Base-by-base conservation (phyloP, 2,329 filamentous ascomycete species). In the Diaporthe vexans region DNA sequence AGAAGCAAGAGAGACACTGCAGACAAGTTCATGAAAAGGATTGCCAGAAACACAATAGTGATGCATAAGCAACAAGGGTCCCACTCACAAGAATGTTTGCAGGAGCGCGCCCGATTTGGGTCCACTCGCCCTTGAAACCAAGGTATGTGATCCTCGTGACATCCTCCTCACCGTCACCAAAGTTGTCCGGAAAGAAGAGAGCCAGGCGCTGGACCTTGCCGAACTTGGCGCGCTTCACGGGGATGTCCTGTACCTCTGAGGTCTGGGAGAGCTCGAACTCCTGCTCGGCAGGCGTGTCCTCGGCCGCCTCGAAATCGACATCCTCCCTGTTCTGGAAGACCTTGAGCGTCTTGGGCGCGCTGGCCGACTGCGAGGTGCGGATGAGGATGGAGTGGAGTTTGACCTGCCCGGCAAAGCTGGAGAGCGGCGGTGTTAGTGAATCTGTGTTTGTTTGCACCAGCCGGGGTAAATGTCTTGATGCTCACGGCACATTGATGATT, bases 121-220 rank as follows among this genome's bases (percentile, higher is more conserved):
- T 97, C 88, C 95, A 98, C 84, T 98, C 94, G 33, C 97, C 97
- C 84, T 94, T 95, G 86, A 99, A 98, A 0, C 94, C 97, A 73
- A 98, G 77, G 84, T 98, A 99, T 76, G 88, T 92, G 2, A 98
- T 82, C 65, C 91, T 89, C 58, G 94, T 96, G 72, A 93, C 91
- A 72, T 97, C 94, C 81, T 95, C 94, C 19, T 95, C 94, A 0
- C 91, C 94, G 63, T 91, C 89, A 78, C 91, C 90, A 84, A 96
- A 98, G 81, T 98, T 99, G 82, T 98, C 94, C 79, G 94, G 93
- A 79, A 98, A 94, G 86, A 98, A 98, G 67, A 99, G 87, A 19
- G 92, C 91, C 76, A 99, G 86, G 26, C 89, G 92, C 63, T 94
- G 93, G n/a, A 95, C 95, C 35, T 92, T 94, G 78, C 93, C 94